These are phyloP conservation scores for Neofusicoccum sp. DNA, from an alignment of 2,329 filamentous ascomycete species.

Conservation along the genomic window DNA sequence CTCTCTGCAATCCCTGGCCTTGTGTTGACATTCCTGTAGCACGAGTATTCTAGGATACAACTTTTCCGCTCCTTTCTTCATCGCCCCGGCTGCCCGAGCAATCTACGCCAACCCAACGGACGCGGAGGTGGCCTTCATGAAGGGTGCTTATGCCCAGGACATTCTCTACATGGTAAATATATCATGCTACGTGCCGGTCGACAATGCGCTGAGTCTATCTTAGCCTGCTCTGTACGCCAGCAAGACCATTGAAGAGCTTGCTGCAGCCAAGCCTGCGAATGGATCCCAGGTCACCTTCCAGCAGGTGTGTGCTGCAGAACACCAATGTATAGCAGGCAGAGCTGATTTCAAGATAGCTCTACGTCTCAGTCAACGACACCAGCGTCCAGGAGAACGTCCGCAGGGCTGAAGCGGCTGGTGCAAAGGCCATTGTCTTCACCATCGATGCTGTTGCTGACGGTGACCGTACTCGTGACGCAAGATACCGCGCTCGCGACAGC, in stretches of 20 bases:
- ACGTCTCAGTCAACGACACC: constrained; percentile 34
- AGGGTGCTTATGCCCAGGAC: constrained; percentile 47
- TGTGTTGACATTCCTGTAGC: background rate
- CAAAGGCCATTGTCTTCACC: constrained; percentile 42
- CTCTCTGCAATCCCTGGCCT: no score
- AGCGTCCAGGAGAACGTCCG: constrained; percentile 32
- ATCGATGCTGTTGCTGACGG: no score
- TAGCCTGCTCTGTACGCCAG: constrained; percentile 27
- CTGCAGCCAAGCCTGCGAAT: constrained; percentile 24
- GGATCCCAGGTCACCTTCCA: constrained; percentile 10
- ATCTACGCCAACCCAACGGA: constrained; percentile 46
- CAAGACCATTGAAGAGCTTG: constrained; percentile 32
- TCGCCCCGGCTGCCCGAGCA: constrained; percentile 43
- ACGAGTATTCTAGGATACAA: constrained; percentile 55
- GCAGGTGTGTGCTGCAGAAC: background rate
- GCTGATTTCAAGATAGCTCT: constrained; percentile 39
- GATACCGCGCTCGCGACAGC: no score
- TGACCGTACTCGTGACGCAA: no score
- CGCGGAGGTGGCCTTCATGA: constrained; percentile 49
- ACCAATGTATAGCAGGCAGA: constrained; percentile 17
- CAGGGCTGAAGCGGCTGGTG: constrained; percentile 33
- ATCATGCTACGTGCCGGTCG: background rate
- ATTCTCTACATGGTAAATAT: constrained; percentile 49
- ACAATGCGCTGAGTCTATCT: background rate
- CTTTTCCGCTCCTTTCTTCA: constrained; percentile 56